Evolutionary conservation across 768 basidiomycete species (phyloP), one percentile per base, ranked within the genome.

Genomic region (Gymnopilus dilepis): DNA sequence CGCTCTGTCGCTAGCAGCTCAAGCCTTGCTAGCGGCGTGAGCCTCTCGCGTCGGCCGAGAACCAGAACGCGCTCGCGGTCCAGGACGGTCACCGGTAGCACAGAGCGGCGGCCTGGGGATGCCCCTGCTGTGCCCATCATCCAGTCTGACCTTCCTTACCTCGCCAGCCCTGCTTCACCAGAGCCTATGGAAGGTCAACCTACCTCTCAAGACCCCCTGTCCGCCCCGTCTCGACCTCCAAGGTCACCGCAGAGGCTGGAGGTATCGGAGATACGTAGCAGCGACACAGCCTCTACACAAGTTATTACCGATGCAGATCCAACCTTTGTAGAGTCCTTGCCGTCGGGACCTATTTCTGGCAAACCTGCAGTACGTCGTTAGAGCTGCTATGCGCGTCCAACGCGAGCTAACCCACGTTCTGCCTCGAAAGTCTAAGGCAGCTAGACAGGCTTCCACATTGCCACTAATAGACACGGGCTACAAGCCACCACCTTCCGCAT

Each of bases 1-100:
- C 79, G 79, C 57, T 83, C 82, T 1, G 78, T 83, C 40, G 77
- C 80, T 26, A 84, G 82, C 72, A 82, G 78, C 63, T 79, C 82
- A 19, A 83, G 82, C 71, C 74, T 80, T 60, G 77, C 74, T 57
- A 86, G 84, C 67, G 78, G 77, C 4, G 74, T 77, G 26, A 82
- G 82, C 66, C 81, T 88, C 48, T 70, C 79, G 33, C 84, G 86
- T 64, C 82, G 84, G 48, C 74, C 84, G n/a, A 74, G 83, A 61
- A 82, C 80, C 43, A 77, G 84, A 68, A 76, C 82, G 63, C 84
- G 86, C 73, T 85, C 84, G 54, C 34, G 34, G 34, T 37, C 34
- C 34, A 78, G 72, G 69, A 85, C 86, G 22, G 73, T 83, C 57
- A 83, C 80, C 26, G 70, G 74, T 47, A 65, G 73, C 17, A 63